Conservation (phyloP, 192 early-diverging fungal genomes). For the Chytriomyces sp. region DNA sequence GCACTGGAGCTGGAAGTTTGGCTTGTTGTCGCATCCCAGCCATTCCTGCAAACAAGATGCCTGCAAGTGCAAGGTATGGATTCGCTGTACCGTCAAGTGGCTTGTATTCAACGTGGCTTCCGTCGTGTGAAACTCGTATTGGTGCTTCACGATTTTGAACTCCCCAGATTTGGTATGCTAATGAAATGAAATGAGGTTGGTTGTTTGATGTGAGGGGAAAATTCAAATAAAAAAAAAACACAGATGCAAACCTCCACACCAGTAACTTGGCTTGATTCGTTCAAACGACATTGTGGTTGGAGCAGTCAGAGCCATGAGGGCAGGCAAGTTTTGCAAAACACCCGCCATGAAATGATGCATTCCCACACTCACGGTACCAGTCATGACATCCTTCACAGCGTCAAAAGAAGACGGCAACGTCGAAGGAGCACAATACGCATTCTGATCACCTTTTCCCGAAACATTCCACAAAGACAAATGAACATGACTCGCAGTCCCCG, state of each 20-base stretch:
- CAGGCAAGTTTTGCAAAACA: conserved; percentile 13
- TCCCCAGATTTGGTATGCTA: conserved; percentile 28
- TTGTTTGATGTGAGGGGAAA: too few relatives aligned
- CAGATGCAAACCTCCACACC: neutral
- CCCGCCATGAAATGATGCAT: conserved; percentile 1
- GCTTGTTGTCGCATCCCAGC: neutral
- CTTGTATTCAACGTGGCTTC: neutral
- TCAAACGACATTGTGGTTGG: conserved; percentile 14
- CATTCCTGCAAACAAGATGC: conserved; percentile 2
- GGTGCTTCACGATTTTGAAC: conserved; percentile 6
- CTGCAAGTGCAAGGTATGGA: conserved; percentile 16
- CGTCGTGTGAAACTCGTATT: neutral
- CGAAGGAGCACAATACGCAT: neutral
- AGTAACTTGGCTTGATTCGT: conserved; percentile 8
- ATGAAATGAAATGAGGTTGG: too few relatives aligned
- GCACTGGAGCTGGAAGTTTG: neutral
- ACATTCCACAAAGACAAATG: conserved; percentile 2
- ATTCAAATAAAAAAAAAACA: neutral
- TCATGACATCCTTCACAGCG: too few relatives aligned
- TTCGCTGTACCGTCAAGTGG: conserved; percentile 16
- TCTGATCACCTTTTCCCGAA: neutral
- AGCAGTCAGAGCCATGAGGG: conserved; percentile 10
- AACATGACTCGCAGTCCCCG: conserved; percentile 11
- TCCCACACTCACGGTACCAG: neutral
- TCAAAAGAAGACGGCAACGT: too few relatives aligned